Percentiles rank a stretch among this genome's conserved stretches.
Conservation (phyloP, 805 yeast species). For the Zygotorulaspora sp. region DNA sequence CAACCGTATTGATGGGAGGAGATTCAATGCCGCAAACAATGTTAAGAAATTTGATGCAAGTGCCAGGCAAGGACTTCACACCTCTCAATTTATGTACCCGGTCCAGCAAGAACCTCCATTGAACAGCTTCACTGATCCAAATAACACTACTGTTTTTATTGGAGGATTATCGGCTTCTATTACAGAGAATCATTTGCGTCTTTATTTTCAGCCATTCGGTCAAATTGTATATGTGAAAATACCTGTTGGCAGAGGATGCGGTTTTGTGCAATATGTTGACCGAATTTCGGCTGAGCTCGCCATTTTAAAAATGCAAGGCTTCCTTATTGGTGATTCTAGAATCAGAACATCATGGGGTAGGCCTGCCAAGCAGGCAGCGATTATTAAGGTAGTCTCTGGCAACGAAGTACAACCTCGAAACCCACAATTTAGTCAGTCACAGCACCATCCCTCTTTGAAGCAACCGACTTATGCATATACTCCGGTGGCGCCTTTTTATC, state of each 20-base stretch:
- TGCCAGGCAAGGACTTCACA: slow-evolving; percentile 2
- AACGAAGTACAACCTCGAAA: slow-evolving; percentile 31
- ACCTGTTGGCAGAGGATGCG: slow-evolving; percentile 73
- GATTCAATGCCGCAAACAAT: slow-evolving; percentile 2
- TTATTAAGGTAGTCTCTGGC: slow-evolving; percentile 17
- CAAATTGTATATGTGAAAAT: slow-evolving; percentile 71
- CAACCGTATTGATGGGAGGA: slow-evolving; percentile 10
- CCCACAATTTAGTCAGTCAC: slow-evolving; percentile 18
- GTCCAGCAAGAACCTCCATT: slow-evolving; percentile 50
- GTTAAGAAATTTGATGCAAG: slow-evolving; percentile 1
- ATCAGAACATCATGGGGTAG: slow-evolving; percentile 88
- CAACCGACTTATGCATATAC: slow-evolving; percentile 17
- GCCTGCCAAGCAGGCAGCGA: slow-evolving; percentile 36
- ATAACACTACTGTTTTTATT: slow-evolving; percentile 70
- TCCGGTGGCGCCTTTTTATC: slow-evolving; percentile 2
- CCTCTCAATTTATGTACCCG: slow-evolving; percentile 27
- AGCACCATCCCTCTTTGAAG: slow-evolving; percentile 14
- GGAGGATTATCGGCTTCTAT: slow-evolving; percentile 58
- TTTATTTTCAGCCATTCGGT: slow-evolving; percentile 64
- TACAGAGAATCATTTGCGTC: slow-evolving; percentile 56
- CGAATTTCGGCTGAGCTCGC: slow-evolving; percentile 83
- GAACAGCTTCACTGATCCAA: slow-evolving; percentile 70
- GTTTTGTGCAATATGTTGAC: slow-evolving; percentile 77
- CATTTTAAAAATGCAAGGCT: slow-evolving; percentile 83
- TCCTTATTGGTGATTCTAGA: slow-evolving; percentile 77